Evolutionary conservation across 2,329 filamentous ascomycete species (phyloP).

Genomic region (Aspergillus pseudoterreus): DNA sequence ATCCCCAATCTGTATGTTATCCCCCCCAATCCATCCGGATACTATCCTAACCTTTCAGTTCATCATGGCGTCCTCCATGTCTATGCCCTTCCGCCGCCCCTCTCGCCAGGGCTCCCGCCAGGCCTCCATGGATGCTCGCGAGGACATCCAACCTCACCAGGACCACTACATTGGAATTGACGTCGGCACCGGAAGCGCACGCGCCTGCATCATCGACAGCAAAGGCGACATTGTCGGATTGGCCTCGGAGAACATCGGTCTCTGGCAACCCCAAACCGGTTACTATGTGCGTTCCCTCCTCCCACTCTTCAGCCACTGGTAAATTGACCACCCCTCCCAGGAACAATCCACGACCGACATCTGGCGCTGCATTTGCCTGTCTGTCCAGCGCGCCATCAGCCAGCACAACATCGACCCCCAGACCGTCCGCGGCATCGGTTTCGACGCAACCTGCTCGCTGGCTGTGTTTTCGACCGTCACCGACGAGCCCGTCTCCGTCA

Average conservation of each 20-base stretch:
- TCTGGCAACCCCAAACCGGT: constrained; percentile 73
- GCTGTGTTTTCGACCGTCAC: constrained; percentile 86
- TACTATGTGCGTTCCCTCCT: constrained; percentile 61
- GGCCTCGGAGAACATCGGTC: constrained; percentile 70
- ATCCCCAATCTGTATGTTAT: background rate
- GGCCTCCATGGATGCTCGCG: constrained; percentile 46
- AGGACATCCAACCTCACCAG: constrained; percentile 54
- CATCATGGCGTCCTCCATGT: constrained; percentile 25
- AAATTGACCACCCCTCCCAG: constrained; percentile 38
- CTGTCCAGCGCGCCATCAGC: constrained; percentile 75
- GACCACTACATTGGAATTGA: constrained; percentile 81
- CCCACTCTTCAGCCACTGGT: background rate
- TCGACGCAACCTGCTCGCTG: constrained; percentile 97
- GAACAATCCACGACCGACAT: constrained; percentile 99
- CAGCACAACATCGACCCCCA: constrained; percentile 74
- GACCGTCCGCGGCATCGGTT: constrained; percentile 84
- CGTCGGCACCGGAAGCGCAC: constrained; percentile 91
- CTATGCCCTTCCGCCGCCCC: constrained; percentile 29
- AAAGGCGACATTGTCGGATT: constrained; percentile 78
- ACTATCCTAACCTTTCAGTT: background rate
- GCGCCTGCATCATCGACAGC: constrained; percentile 91
- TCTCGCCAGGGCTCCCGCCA: constrained; percentile 34
- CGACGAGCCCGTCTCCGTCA: constrained; percentile 86
- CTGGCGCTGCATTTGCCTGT: constrained; percentile 89
- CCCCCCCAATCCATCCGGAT: background rate